Evolutionary conservation across 148 eudicot species (phyloP).

Genomic region (Silene latifolia): DNA sequence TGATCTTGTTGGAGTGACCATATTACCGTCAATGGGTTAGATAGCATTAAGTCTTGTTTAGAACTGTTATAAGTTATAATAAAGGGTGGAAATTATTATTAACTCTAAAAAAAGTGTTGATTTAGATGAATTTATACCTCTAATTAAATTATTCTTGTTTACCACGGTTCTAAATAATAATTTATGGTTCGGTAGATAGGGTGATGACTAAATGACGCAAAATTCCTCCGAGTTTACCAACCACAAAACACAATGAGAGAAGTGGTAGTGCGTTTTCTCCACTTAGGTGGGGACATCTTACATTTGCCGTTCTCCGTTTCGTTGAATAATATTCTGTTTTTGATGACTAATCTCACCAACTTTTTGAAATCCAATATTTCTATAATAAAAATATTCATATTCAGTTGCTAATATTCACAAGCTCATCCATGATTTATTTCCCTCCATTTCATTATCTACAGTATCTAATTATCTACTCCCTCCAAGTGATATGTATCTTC

Average conservation of each 20-base stretch:
- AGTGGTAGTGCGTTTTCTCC: not conserved
- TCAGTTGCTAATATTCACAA: not conserved
- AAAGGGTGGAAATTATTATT: no score
- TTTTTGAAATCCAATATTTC: not conserved
- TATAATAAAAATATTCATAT: not conserved
- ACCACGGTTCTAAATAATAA: no score
- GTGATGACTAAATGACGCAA: not conserved
- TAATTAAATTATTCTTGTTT: no score
- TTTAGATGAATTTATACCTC: no score
- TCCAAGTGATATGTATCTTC: no score
- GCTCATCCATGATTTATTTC: slow-evolving; percentile 2
- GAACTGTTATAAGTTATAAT: no score
- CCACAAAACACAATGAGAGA: not conserved
- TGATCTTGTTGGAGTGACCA: no score
- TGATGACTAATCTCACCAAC: slow-evolving; percentile 6
- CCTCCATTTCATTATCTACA: not conserved
- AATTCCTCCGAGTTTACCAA: slow-evolving; percentile 1
- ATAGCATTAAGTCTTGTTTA: no score
- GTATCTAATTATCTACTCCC: not conserved
- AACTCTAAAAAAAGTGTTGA: no score
- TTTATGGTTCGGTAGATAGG: no score
- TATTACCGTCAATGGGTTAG: no score
- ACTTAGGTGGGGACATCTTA: not conserved
- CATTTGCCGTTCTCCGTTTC: not conserved
- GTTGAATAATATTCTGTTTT: not conserved